phyloP scores from a whole-genome alignment of 1,139 yeast species.

The Hanseniaspora uvarum region DNA sequence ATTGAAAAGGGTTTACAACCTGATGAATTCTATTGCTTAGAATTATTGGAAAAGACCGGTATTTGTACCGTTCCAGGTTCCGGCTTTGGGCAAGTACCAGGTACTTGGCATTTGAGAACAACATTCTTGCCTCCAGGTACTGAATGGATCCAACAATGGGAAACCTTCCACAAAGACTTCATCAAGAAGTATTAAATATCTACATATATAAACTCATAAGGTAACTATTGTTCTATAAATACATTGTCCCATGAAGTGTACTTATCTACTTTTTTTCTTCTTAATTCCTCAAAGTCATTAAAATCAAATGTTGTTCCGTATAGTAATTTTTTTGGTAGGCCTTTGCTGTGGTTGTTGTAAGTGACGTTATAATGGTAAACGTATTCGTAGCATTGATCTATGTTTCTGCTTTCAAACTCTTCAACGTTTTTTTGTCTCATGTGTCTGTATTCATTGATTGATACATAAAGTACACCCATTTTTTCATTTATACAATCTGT shows the following conservation, averaged over 20 bases:
- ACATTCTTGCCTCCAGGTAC: slow-evolving; percentile 92
- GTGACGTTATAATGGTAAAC: slow-evolving; percentile 23
- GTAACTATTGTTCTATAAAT: slow-evolving; percentile 7
- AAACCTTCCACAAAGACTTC: slow-evolving; percentile 62
- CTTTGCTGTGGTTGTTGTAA: slow-evolving; percentile 19
- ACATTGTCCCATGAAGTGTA: slow-evolving; percentile 11
- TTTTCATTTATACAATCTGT: slow-evolving; percentile 24
- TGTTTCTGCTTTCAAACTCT: slow-evolving; percentile 21
- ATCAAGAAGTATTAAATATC: slow-evolving; percentile 35
- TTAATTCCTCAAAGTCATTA: slow-evolving; percentile 3
- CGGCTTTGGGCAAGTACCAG: slow-evolving; percentile 87
- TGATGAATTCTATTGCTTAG: slow-evolving; percentile 81
- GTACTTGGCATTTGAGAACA: slow-evolving; percentile 85
- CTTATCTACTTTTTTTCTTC: slow-evolving; percentile 1
- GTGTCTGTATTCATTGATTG: slow-evolving; percentile 23
- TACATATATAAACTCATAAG: background rate
- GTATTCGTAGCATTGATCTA: slow-evolving; percentile 26
- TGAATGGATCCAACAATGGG: slow-evolving; percentile 75
- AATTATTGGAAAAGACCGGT: slow-evolving; percentile 78
- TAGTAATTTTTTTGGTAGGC: slow-evolving; percentile 21
- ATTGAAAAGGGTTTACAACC: slow-evolving; percentile 45
- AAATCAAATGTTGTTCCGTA: slow-evolving; percentile 20
- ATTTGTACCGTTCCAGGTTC: slow-evolving; percentile 96
- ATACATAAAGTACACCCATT: slow-evolving; percentile 27
- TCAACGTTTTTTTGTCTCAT: slow-evolving; percentile 24